Evolutionary conservation across 1,284 basidiomycete species (phyloP).

Genomic region (Rhodotorula sp.): DNA sequence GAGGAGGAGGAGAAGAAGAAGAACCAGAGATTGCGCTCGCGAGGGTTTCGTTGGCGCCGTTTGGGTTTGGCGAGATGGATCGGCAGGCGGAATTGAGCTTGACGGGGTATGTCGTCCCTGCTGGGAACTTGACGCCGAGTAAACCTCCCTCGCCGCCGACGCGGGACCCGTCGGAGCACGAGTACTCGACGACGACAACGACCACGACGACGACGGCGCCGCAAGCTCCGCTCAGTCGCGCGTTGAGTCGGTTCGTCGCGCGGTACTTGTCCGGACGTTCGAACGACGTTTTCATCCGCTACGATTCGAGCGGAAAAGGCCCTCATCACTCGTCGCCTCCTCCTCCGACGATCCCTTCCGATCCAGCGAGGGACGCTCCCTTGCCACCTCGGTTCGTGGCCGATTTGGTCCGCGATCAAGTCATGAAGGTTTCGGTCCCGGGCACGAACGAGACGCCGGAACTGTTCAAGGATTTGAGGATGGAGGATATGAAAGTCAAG

Average conservation of each 20-base stretch:
- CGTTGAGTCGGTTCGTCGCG: constrained; percentile 38
- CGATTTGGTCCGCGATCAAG: constrained; percentile 18
- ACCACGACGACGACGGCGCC: not conserved
- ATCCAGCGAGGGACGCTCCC: constrained; percentile 12
- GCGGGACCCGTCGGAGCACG: not conserved
- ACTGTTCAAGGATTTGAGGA: constrained; percentile 41
- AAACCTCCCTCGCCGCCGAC: not conserved
- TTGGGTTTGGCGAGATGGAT: constrained; percentile 25
- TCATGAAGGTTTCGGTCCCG: constrained; percentile 21
- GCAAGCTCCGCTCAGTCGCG: constrained; percentile 24
- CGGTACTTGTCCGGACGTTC: constrained; percentile 40
- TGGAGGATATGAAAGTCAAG: constrained; percentile 42
- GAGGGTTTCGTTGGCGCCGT: constrained; percentile 35
- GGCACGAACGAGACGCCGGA: constrained; percentile 37
- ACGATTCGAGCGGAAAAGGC: constrained; percentile 26
- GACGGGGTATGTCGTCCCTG: constrained; percentile 36
- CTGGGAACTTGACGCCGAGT: constrained; percentile 19
- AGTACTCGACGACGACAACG: too few species aligned
- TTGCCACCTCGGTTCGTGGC: constrained; percentile 34
- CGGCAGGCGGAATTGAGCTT: constrained; percentile 27
- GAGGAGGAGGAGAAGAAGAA: not conserved
- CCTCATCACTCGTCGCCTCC: not conserved
- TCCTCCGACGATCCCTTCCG: constrained; percentile 9
- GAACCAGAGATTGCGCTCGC: constrained; percentile 31
- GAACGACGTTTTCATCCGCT: constrained; percentile 37